A percentile compares a stretch with the other conserved stretches of the same genome.
phyloP scores from a whole-genome alignment of 1,284 basidiomycete genomes.

The Sporisorium iseilematis-ciliati region DNA sequence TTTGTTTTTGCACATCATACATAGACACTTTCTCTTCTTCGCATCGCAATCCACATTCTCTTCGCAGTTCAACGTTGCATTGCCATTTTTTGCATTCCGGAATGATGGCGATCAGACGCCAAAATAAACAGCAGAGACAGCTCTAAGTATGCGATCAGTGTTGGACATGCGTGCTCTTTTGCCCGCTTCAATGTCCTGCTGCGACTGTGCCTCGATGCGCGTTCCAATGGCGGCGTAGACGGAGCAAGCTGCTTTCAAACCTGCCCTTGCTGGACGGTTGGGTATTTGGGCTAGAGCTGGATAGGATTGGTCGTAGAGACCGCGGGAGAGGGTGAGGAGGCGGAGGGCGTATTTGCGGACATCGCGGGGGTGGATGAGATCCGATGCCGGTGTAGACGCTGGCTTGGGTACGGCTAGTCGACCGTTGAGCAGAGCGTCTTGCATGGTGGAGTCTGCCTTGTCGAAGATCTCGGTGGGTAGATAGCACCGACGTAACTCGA shows the following conservation, averaged over 20 bases:
- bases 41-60: neutral
- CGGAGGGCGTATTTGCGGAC: slow-evolving; percentile 45
- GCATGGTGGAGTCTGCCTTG: slow-evolving; percentile 23
- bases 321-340: slow-evolving; percentile 42
- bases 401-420: slow-evolving; percentile 7
- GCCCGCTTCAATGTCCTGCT: slow-evolving; percentile 26
- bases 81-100: no score
- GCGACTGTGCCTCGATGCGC: slow-evolving; percentile 36
- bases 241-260: slow-evolving; percentile 57
- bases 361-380: slow-evolving; percentile 18
- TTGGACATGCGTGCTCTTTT: slow-evolving; percentile 45
- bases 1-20: neutral
- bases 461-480: slow-evolving; percentile 45
- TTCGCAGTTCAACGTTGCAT: slow-evolving; percentile 1
- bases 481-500: slow-evolving; percentile 57
- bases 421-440: slow-evolving; percentile 24
- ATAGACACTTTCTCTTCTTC: neutral
- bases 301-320: slow-evolving; percentile 43
- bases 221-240: slow-evolving; percentile 58
- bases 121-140: slow-evolving; percentile 45
- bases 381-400: neutral
- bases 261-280: slow-evolving; percentile 49
- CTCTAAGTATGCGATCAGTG: slow-evolving; percentile 21
- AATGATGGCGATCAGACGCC: slow-evolving; percentile 12
- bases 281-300: slow-evolving; percentile 53